Evolutionary conservation across 805 yeast species (phyloP), one percentile per base, ranked within the genome.

Genomic region (Nakazawaea ishiwadae): DNA sequence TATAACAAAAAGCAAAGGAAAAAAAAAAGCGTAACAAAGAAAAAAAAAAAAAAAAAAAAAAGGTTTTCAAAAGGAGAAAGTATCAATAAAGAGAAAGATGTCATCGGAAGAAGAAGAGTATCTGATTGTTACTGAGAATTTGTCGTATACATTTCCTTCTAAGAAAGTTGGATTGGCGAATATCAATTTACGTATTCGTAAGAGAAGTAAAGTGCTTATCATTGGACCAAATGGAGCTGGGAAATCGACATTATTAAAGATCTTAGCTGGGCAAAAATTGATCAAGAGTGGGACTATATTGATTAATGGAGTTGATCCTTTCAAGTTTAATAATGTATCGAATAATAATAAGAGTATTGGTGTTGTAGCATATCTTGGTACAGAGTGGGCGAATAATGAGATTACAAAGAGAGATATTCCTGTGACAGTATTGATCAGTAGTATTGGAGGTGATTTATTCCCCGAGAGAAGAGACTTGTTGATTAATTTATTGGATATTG

Each of bases 161-260:
- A 66, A 73, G 3, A 71, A 73, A 38, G 74, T 85, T 3, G 95
- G 96, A 0, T 66, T 93, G 12, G 72, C 73, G 23, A 70, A 85
- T 35, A 73, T 91, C 47, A 67, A 70, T 28, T 54, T 93, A 31
- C 50, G 65, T 10, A 70, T 93, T 16, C 79, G 81, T 1, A 77
- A 84, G 72, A 79, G 84, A 5, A 75, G 91, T 1, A 73, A 96
- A 45, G 78, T 90, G 9, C 66, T 93, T 27, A 60, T 93, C 6
- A 72, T 93, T 18, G 99, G 99, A 0, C 95, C 98, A 10, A 90
- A 90, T 53, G 99, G 99, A 15, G 98, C 99, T 1, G 98, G 99
- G 4, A 93, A 93, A 59, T 86, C 96, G 1, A 93, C 99, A 0
- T 59, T 93, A 32, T 68, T 93, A 48, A 78, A 80, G 56, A 74